Evolutionary conservation across 2,329 filamentous ascomycete species (phyloP).

Genomic region (Clarireedia hainanense): DNA sequence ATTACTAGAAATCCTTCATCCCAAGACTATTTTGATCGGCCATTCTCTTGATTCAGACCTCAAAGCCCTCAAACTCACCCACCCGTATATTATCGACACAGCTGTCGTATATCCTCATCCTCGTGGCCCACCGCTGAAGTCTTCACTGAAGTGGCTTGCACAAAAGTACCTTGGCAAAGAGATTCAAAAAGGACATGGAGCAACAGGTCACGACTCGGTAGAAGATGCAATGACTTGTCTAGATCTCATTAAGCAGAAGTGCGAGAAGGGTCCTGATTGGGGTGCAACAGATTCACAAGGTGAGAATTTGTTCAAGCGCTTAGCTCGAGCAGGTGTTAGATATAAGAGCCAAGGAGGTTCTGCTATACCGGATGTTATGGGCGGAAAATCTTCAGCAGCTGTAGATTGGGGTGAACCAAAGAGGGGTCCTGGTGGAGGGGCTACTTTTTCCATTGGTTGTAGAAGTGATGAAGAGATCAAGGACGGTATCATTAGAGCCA

Average conservation of each 20-base stretch:
- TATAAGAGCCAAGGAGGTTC: slow-evolving; percentile 55
- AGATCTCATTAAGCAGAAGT: slow-evolving; percentile 91
- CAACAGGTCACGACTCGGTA: slow-evolving; percentile 66
- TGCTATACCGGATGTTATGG: slow-evolving; percentile 44
- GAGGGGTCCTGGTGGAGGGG: slow-evolving; percentile 48
- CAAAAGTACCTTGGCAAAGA: slow-evolving; percentile 80
- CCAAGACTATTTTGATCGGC: slow-evolving; percentile 66
- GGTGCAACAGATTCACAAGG: slow-evolving; percentile 69
- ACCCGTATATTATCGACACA: slow-evolving; percentile 92
- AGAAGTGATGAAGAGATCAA: slow-evolving; percentile 51
- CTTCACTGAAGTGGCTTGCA: slow-evolving; percentile 80
- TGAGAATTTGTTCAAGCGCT: slow-evolving; percentile 83
- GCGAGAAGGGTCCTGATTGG: slow-evolving; percentile 84
- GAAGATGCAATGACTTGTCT: slow-evolving; percentile 89
- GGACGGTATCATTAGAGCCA: slow-evolving; percentile 47
- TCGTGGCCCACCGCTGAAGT: slow-evolving; percentile 81
- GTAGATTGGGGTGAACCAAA: slow-evolving; percentile 85
- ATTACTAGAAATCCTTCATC: slow-evolving; percentile 64
- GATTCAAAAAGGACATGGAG: slow-evolving; percentile 72
- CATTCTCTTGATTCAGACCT: slow-evolving; percentile 81
- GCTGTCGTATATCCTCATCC: slow-evolving; percentile 85
- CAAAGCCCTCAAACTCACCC: slow-evolving; percentile 74
- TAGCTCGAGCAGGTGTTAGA: slow-evolving; percentile 55
- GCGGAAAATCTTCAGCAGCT: slow-evolving; percentile 60
- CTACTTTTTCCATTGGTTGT: slow-evolving; percentile 50